Evolutionary conservation across 306 rosid species (phyloP).

Genomic region (Gillenia trifoliata): DNA sequence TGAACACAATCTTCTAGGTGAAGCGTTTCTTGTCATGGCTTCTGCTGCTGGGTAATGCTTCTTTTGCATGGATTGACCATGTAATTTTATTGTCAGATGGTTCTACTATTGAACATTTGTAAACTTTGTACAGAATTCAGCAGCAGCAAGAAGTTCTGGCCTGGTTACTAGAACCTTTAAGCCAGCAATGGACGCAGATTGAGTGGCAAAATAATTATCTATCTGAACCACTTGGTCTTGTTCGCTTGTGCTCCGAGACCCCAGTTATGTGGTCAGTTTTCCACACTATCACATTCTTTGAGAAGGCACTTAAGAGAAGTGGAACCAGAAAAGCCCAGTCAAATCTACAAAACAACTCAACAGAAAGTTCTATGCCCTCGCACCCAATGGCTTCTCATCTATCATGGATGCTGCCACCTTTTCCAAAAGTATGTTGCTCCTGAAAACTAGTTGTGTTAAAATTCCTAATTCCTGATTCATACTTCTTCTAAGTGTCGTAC

Average conservation of each 20-base stretch:
- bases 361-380: conserved; percentile 42
- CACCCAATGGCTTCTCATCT: conserved; percentile 92
- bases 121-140: conserved; percentile 59
- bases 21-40: conserved; percentile 97
- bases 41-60: conserved; percentile 86
- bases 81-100: conserved; percentile 6
- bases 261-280: conserved; percentile 88
- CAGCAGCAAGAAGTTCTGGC: conserved; percentile 97
- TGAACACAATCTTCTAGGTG: conserved; percentile 95
- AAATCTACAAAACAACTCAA: conserved; percentile 46
- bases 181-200: conserved; percentile 77
- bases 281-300: conserved; percentile 87
- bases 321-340: conserved; percentile 64
- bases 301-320: conserved; percentile 97
- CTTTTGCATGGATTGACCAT: conserved; percentile 7
- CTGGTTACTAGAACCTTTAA: conserved; percentile 87
- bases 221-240: conserved; percentile 79
- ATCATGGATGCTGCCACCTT: conserved; percentile 95
- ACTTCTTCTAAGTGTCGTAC: conserved; percentile 10
- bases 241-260: conserved; percentile 68
- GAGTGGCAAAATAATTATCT: conserved; percentile 91
- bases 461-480: conserved; percentile 13
- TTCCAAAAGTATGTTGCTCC: conserved; percentile 58
- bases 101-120: conserved; percentile 18
- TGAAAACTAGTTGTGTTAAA: conserved; percentile 18